Evolutionary conservation across 2,329 filamentous ascomycete species (phyloP).

Genomic region (Colletotrichum tamarilloi): DNA sequence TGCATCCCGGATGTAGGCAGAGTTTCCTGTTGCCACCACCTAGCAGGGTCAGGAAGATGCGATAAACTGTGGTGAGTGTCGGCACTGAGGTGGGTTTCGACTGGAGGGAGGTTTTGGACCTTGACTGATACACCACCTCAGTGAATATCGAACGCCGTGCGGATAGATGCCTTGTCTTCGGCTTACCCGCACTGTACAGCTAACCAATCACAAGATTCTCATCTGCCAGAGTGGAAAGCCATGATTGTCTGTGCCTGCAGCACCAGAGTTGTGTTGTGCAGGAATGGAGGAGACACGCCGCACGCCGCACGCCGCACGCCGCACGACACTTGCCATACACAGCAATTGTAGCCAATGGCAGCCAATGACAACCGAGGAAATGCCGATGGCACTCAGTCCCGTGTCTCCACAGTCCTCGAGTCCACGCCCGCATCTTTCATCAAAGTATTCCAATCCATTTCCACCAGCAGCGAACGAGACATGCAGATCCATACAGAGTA

Average conservation of each 20-base stretch:
- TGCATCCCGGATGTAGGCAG: too few species aligned
- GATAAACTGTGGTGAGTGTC: too few species aligned
- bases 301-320: background rate
- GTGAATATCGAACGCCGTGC: too few species aligned
- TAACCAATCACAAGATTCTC: background rate
- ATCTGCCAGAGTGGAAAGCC: background rate
- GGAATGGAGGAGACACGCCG: constrained; percentile 8
- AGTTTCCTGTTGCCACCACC: too few species aligned
- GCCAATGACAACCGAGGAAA: constrained; percentile 11
- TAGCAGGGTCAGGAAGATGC: too few species aligned
- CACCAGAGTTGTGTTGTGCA: constrained; percentile 31
- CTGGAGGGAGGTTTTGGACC: too few species aligned
- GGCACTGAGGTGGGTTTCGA: too few species aligned
- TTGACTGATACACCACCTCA: too few species aligned
- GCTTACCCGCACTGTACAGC: background rate
- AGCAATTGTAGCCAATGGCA: constrained; percentile 2
- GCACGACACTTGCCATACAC: background rate
- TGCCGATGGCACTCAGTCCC: background rate
- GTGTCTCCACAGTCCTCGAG: constrained; percentile 2
- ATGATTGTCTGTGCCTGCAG: constrained; percentile 11
- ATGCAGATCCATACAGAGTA: background rate
- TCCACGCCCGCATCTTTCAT: too few species aligned
- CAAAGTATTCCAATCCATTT: background rate
- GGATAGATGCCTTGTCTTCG: too few species aligned
- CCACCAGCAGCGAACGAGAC: constrained; percentile 3